phyloP scores from a whole-genome alignment of 2,329 filamentous ascomycete genomes.

The Neofusicoccum laricinum region DNA sequence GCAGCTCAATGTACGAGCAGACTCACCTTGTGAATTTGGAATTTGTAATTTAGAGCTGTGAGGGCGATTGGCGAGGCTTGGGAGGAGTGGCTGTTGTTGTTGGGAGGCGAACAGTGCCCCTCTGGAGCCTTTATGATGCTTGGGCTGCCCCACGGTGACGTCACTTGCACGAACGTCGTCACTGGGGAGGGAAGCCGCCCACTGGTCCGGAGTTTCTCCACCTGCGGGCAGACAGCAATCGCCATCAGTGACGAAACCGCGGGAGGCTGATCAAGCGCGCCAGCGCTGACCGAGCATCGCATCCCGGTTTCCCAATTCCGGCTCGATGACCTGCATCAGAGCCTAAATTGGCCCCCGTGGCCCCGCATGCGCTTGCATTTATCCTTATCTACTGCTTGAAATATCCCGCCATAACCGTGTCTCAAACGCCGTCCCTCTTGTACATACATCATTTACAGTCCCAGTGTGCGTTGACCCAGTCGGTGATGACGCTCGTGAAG shows the following conservation, averaged over 20 bases:
- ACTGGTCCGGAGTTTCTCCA: not conserved
- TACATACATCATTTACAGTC: slow-evolving; percentile 16
- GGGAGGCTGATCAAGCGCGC: not conserved
- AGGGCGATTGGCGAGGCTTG: not conserved
- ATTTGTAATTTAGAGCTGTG: not conserved
- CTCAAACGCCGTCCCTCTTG: not conserved
- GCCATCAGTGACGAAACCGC: slow-evolving; percentile 4
- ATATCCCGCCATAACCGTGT: not conserved
- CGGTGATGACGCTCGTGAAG: slow-evolving; percentile 57
- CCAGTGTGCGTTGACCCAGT: slow-evolving; percentile 60
- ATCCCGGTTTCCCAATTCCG: not conserved
- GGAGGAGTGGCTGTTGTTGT: not conserved
- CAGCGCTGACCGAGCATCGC: not conserved
- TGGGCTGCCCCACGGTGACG: slow-evolving; percentile 13
- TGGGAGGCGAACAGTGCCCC: not conserved
- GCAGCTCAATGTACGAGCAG: not conserved
- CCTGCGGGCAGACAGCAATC: not conserved
- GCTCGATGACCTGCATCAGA: not conserved
- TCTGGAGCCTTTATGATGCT: slow-evolving; percentile 6
- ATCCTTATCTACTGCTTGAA: not conserved
- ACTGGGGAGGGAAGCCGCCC: not conserved
- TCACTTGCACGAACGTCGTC: slow-evolving; percentile 12
- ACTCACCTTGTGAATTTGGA: not conserved
- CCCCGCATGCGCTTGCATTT: not conserved
- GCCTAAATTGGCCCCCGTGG: not conserved